Evolutionary conservation across 2,329 filamentous ascomycete species (phyloP).

Genomic region (Scopulariopsis brevicaulis): DNA sequence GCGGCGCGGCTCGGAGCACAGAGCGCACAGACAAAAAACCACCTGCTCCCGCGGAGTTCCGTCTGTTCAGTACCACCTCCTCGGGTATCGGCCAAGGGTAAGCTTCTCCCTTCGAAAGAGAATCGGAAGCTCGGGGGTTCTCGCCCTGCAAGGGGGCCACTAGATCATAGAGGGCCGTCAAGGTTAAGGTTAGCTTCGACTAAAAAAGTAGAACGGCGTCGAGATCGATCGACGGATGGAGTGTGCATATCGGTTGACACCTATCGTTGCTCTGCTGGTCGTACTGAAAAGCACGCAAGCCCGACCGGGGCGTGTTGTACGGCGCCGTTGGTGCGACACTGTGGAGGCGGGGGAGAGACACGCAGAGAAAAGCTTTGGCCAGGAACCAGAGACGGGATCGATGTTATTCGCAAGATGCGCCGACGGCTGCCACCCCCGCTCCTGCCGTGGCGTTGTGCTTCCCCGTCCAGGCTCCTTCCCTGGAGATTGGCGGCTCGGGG

Average conservation of each 20-base stretch:
- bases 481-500: background rate
- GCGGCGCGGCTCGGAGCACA: no score
- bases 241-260: background rate
- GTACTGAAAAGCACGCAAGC: background rate
- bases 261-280: background rate
- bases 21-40: no score
- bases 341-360: background rate
- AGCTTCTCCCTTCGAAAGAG: no score
- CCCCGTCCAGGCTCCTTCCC: background rate
- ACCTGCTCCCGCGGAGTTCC: background rate
- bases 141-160: background rate
- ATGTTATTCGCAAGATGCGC: background rate
- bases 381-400: background rate
- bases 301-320: background rate
- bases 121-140: background rate
- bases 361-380: background rate
- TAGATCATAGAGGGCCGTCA: background rate
- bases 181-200: background rate
- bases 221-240: background rate
- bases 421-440: background rate
- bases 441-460: background rate
- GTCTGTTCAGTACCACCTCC: background rate
- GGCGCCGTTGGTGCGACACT: background rate
- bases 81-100: background rate
- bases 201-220: background rate